Base-by-base conservation (phyloP, 768 basidiomycete genomes). In the Mycena maculata region DNA sequence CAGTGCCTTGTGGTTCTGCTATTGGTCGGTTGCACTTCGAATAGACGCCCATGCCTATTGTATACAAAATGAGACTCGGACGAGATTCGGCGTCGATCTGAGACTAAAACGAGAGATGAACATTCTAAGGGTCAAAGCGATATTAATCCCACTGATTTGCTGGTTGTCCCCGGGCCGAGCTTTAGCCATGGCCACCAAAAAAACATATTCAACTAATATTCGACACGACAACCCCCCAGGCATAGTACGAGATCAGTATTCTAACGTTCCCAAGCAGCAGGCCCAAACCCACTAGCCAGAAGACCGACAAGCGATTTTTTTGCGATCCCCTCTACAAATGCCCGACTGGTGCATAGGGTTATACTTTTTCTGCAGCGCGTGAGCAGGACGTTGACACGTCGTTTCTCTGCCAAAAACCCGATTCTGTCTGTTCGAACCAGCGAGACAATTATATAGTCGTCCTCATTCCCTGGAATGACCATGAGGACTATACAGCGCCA, bases 381-480 rank as follows among this genome's bases (percentile, higher is more conserved):
- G 9, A 87, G 78, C 79, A 86, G 78, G 53, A 88, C 87, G 67
- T 88, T 88, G 76, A 85, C 79, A 38, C 87, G 79, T 20, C 84
- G 78, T 27, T 67, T 47, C 1, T 82, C 82, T 6, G 72, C 71
- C 27, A 88, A 75, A 74, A 89, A 89, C 0, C 87, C 87, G 3
- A 82, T 76, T 15, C 59, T 49, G 4, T 71, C 69, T 0, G 86
- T 83, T 27, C 87, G 79, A 7, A 87, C 86, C n/a, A 83, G 77
- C 5, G 87, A 87, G 1, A 88, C 71, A 8, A 88, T 71, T 10
- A 88, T 79, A 62, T 79, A 86, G 39, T 83, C 79, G 6, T 77
- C 81, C 75, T 88, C 87, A 64, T 88, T 88, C 0, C 87, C 87
- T 86, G 42, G 18, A 1, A 5, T 13, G 3, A 60, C 15, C 16